Percentiles rank a stretch among this genome's conserved stretches.
phyloP scores from a whole-genome alignment of 148 eudicot species.

The Pouteria glomerata region DNA sequence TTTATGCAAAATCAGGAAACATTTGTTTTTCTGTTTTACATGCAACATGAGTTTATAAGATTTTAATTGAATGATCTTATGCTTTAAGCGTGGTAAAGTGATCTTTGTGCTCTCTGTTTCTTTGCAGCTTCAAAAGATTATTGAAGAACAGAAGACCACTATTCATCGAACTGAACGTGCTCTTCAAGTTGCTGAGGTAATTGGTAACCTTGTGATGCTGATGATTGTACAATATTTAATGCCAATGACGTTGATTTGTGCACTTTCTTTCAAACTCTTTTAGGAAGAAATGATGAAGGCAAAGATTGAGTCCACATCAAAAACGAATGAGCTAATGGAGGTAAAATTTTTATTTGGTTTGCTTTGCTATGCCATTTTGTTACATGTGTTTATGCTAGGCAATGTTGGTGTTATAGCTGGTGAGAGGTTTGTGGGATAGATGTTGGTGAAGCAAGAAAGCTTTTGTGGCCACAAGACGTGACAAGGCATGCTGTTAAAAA shows the following conservation, averaged over 20 bases:
- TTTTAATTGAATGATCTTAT: not conserved
- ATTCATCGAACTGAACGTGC: conserved; percentile 77
- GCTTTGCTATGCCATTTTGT: not conserved
- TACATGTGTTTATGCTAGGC: not conserved
- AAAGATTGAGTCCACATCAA: conserved; percentile 69
- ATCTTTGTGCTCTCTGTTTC: conserved; percentile 4
- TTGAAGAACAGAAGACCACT: conserved; percentile 60
- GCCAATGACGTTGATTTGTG: not conserved
- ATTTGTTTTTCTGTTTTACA: not conserved
- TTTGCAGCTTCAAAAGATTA: conserved; percentile 61
- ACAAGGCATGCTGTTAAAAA: too few species aligned
- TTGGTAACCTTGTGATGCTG: not conserved
- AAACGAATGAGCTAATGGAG: conserved; percentile 57
- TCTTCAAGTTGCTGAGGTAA: conserved; percentile 78
- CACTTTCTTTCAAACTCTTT: conserved; percentile 1
- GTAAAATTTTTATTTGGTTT: conserved; percentile 23
- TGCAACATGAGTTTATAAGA: not conserved
- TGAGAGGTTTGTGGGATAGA: not conserved
- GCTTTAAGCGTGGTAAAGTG: not conserved
- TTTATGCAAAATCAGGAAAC: not conserved
- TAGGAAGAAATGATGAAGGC: conserved; percentile 90
- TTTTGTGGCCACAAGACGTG: not conserved
- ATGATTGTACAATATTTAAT: not conserved
- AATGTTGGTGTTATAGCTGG: not conserved
- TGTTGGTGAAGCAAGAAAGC: not conserved